Conservation (phyloP, 352 stramenopile genomes). For the Globisporangium ultimum region DNA sequence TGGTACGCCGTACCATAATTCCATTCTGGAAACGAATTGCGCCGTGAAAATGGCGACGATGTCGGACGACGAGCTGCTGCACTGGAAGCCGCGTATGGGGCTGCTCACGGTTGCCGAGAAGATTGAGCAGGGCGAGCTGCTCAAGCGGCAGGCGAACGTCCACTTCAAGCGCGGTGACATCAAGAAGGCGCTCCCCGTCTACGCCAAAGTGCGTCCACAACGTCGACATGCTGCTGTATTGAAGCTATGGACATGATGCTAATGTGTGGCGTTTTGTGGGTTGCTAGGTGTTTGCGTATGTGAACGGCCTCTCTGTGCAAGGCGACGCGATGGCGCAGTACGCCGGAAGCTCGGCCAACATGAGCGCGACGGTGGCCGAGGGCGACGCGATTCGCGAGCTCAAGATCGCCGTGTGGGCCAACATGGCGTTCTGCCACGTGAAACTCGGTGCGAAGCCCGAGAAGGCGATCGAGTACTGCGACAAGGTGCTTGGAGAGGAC, state of each 20-base stretch:
- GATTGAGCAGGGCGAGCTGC: slow-evolving; percentile 58
- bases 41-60: neutral
- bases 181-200: slow-evolving; percentile 55
- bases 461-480: slow-evolving; percentile 57
- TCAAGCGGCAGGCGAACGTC: slow-evolving; percentile 82
- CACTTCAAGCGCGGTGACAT: slow-evolving; percentile 55
- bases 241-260: neutral
- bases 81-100: slow-evolving; percentile 68
- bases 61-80: slow-evolving; percentile 45
- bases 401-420: slow-evolving; percentile 70
- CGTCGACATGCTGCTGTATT: no score
- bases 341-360: slow-evolving; percentile 31
- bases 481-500: slow-evolving; percentile 74
- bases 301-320: slow-evolving; percentile 73
- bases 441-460: slow-evolving; percentile 52
- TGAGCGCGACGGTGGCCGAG: slow-evolving; percentile 52
- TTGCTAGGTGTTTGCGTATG: slow-evolving; percentile 67
- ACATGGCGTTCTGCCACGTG: slow-evolving; percentile 82
- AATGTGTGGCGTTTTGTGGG: neutral
- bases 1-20: no score
- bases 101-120: slow-evolving; percentile 66
- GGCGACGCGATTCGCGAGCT: slow-evolving; percentile 57
- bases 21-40: no score
- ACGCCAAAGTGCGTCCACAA: slow-evolving; percentile 38
- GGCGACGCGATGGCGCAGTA: slow-evolving; percentile 82